These are phyloP conservation scores for Fusarium metavorans DNA, from an alignment of 2,329 filamentous ascomycete genomes.

Conservation along the genomic window DNA sequence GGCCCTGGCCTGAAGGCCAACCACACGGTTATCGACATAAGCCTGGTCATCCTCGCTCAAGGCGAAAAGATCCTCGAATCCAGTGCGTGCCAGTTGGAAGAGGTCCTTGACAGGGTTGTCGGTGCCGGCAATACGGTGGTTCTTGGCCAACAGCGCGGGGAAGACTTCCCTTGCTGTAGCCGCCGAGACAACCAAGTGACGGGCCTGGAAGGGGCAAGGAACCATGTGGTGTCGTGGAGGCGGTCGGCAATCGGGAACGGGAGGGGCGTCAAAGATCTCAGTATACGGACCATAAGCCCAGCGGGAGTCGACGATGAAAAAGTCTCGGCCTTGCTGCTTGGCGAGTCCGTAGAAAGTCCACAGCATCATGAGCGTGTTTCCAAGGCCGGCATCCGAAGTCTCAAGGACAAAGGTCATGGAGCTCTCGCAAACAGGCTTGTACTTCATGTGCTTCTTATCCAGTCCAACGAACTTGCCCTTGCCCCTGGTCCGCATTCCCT, in stretches of 20 bases:
- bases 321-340: conserved; percentile 77
- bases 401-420: conserved; percentile 85
- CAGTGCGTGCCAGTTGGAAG: conserved; percentile 75
- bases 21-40: conserved; percentile 72
- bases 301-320: conserved; percentile 86
- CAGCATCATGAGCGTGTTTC: conserved; percentile 79
- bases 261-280: conserved; percentile 77
- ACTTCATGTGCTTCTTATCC: conserved; percentile 56
- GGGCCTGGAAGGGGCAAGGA: conserved; percentile 81
- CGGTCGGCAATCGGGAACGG: conserved; percentile 73
- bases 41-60: conserved; percentile 73
- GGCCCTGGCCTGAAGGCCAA: conserved; percentile 64
- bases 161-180: conserved; percentile 75
- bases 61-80: conserved; percentile 81
- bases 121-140: conserved; percentile 42
- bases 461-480: conserved; percentile 63
- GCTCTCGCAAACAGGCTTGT: conserved; percentile 71
- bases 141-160: conserved; percentile 61
- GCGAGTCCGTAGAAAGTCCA: conserved; percentile 89
- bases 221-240: conserved; percentile 82
- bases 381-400: conserved; percentile 78
- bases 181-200: conserved; percentile 79
- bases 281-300: conserved; percentile 86
- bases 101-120: conserved; percentile 61
- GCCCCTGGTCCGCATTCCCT: conserved; percentile 54